Percentiles rank a stretch among this genome's conserved stretches.
Evolutionary conservation across 306 rosid species (phyloP).

Genomic region (Dalbergia cultrata): DNA sequence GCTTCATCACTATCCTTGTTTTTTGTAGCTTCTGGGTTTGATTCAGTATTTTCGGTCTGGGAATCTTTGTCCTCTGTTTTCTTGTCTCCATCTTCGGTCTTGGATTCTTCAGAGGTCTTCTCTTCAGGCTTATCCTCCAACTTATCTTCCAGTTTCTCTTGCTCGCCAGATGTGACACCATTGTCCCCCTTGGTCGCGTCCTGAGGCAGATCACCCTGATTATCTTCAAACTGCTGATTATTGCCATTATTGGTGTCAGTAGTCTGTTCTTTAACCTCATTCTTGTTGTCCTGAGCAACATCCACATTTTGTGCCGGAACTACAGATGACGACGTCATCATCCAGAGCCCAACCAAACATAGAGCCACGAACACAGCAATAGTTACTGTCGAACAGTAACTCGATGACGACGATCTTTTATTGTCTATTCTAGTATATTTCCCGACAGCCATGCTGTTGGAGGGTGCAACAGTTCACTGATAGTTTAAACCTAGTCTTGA

Average conservation of each 20-base stretch:
- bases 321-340: constrained; percentile 89
- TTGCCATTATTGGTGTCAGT: constrained; percentile 55
- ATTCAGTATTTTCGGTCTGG: constrained; percentile 52
- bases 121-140: constrained; percentile 53
- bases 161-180: constrained; percentile 42
- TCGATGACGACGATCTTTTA: constrained; percentile 60
- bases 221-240: constrained; percentile 74
- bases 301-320: constrained; percentile 82
- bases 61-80: constrained; percentile 44
- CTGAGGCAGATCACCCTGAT: constrained; percentile 75
- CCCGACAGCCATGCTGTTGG: constrained; percentile 70
- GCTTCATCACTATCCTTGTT: constrained; percentile 28
- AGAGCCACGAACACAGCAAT: constrained; percentile 88
- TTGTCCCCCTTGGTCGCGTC: constrained; percentile 73
- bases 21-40: constrained; percentile 40
- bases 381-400: constrained; percentile 86
- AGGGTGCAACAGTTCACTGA: constrained; percentile 32
- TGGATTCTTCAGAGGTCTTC: constrained; percentile 53
- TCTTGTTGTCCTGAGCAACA: constrained; percentile 63
- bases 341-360: constrained; percentile 93
- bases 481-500: constrained; percentile 48
- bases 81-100: constrained; percentile 52
- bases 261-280: constrained; percentile 54
- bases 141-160: constrained; percentile 47
- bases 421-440: constrained; percentile 79